Evolutionary conservation across 2,329 filamentous ascomycete genomes (phyloP), one percentile per base, ranked within the genome.

Genomic region (Exophiala oligosperma): DNA sequence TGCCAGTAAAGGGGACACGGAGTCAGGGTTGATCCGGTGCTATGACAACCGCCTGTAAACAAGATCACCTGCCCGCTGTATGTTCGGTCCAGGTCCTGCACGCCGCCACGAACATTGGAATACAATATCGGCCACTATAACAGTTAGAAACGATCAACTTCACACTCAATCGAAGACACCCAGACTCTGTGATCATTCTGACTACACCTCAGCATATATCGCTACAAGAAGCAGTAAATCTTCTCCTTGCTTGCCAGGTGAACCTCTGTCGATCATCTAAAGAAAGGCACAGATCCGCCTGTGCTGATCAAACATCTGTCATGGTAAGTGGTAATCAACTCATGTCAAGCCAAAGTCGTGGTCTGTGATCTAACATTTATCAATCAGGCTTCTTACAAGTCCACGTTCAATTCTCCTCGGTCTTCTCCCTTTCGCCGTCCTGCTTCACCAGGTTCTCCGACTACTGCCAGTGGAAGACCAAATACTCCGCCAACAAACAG

Each of bases 341-440:
- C 32, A 9, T 28, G 32, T 35, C 32, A 4, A 29, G 28, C 28
- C 41, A 14, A 24, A 9, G 29, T 17, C 38, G 26, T 40, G 52
- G 12, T 50, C 43, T 56, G 53, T 51, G 21, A 21, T 28, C 57
- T 59, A 21, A 54, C 38, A 48, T 35, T n/a, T 26, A 37, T 17
- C 21, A 53, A 32, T 32, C 53, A 63, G 61, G 43, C 61, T 14
- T 63, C 61, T 28, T 61, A 63, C 55, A 63, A 59, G 49, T 58
- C 61, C 8, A 62, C 64, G 60, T 90, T 88, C 74, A 86, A 86
- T 64, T 87, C 88, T 48, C 82, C 84, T 66, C 84, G 89, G 71
- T 80, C 83, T 24, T 90, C 88, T 8, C 86, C 88, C 2, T 88
- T 90, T 56, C 82, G 86, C 66, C 81, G 87, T 63, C 83, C 83